These are phyloP conservation scores for Aspergillus carbonarius DNA, from an alignment of 2,329 filamentous ascomycete species.

Conservation along the genomic window DNA sequence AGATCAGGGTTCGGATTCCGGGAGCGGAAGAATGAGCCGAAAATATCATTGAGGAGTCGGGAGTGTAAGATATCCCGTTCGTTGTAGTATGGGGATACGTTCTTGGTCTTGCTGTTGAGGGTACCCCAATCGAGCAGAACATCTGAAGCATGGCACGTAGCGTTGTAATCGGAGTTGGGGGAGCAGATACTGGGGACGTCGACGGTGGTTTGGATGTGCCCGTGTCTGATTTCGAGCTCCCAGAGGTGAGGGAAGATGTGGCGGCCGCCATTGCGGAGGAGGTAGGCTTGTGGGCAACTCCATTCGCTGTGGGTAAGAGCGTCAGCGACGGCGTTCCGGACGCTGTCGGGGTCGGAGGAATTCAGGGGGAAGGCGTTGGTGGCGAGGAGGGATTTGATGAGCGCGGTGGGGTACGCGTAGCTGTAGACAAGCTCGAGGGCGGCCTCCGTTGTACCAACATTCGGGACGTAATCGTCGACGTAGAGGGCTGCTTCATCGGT, in stretches of 20 bases:
- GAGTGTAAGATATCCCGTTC: constrained; percentile 21
- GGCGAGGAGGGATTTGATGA: constrained; percentile 16
- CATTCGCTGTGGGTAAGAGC: constrained; percentile 21
- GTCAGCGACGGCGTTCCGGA: constrained; percentile 16
- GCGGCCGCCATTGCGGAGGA: constrained; percentile 10
- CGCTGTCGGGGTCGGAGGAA: constrained; percentile 16
- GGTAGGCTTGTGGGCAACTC: constrained; percentile 19
- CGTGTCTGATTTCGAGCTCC: constrained; percentile 21
- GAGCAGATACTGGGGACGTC: constrained; percentile 21
- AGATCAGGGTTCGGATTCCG: constrained; percentile 23
- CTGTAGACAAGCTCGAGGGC: constrained; percentile 18
- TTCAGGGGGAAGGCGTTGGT: constrained; percentile 15
- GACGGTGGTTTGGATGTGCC: constrained; percentile 22
- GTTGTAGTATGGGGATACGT: constrained; percentile 26
- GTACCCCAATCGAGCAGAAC: constrained; percentile 29
- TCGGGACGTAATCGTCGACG: constrained; percentile 10
- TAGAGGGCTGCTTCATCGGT: constrained; percentile 26
- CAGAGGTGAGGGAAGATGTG: constrained; percentile 21
- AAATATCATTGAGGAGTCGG: constrained; percentile 27
- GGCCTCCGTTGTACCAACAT: constrained; percentile 9
- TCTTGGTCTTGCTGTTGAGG: constrained; percentile 23
- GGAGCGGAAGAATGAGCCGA: constrained; percentile 22
- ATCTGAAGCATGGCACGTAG: constrained; percentile 28
- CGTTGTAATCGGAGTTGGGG: constrained; percentile 27
- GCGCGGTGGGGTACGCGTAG: constrained; percentile 14